Evolutionary conservation across 2,329 filamentous ascomycete species (phyloP).

Genomic region (Fusarium siculi): DNA sequence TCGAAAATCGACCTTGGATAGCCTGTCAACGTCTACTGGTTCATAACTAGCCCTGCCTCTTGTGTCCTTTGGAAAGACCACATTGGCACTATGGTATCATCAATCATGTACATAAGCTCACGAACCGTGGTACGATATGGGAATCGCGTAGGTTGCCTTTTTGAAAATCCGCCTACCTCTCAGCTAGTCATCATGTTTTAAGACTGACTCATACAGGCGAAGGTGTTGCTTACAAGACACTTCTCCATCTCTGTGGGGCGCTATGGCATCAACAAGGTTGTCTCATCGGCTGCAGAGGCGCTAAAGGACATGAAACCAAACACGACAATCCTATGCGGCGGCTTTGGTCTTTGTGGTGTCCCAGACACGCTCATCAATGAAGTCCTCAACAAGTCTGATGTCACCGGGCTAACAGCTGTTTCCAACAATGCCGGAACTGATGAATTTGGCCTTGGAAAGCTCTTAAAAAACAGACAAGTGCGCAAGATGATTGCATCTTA

Average conservation of each 20-base stretch:
- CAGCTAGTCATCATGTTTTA: too few species aligned
- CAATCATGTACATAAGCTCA: background rate
- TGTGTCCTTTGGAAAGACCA: too few species aligned
- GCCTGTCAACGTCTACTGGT: background rate
- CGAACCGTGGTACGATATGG: background rate
- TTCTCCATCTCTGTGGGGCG: conserved; percentile 74
- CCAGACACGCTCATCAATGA: conserved; percentile 83
- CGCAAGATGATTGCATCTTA: conserved; percentile 94
- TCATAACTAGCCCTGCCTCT: background rate
- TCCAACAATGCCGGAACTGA: conserved; percentile 96
- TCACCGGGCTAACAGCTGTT: conserved; percentile 84
- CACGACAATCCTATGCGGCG: conserved; percentile 79
- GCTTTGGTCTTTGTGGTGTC: conserved; percentile 86
- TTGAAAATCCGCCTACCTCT: rapidly evolving
- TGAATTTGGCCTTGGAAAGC: conserved; percentile 78
- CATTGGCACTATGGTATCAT: background rate
- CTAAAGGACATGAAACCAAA: conserved; percentile 82
- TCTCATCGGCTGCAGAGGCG: conserved; percentile 74
- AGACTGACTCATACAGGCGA: background rate
- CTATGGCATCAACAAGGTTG: conserved; percentile 79
- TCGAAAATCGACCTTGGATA: background rate
- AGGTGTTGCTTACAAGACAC: conserved; percentile 48
- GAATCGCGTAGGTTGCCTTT: background rate
- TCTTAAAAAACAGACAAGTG: conserved; percentile 85
- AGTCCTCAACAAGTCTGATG: conserved; percentile 73